Conservation (phyloP, 345 rosid species). For the Eucalyptus rudis region DNA sequence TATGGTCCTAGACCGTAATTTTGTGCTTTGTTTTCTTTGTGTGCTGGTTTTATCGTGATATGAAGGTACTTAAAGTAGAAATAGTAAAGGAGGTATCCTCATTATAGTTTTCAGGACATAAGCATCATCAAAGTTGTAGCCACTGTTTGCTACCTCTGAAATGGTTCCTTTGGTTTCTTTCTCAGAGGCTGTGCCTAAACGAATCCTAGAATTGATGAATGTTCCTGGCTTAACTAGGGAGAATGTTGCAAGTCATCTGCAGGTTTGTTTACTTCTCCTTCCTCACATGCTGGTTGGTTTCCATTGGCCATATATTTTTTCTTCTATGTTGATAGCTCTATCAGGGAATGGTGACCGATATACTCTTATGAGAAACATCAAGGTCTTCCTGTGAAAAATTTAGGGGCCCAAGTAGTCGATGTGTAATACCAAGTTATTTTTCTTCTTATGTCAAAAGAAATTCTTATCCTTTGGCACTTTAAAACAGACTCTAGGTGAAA, state of each 20-base stretch:
- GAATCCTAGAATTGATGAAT: slow-evolving; percentile 81
- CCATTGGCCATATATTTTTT: background rate
- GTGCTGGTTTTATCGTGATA: background rate
- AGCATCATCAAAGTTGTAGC: background rate
- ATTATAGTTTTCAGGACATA: background rate
- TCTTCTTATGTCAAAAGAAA: background rate
- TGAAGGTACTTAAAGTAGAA: background rate
- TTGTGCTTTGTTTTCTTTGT: background rate
- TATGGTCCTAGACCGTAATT: slow-evolving; percentile 17
- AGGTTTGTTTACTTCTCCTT: slow-evolving; percentile 26
- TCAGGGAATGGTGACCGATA: background rate
- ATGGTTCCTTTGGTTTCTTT: background rate
- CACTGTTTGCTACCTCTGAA: background rate
- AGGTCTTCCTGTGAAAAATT: background rate
- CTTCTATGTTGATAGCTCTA: background rate
- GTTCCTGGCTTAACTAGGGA: slow-evolving; percentile 75
- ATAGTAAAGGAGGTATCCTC: background rate
- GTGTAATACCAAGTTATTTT: background rate
- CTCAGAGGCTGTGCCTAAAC: slow-evolving; percentile 83
- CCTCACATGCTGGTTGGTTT: background rate
- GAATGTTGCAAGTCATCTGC: slow-evolving; percentile 88
- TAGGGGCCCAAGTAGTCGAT: background rate
- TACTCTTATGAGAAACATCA: background rate
- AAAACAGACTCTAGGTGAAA: background rate
- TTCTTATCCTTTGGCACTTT: background rate